Percentiles rank a stretch among this genome's conserved stretches.
These are phyloP conservation scores for Alternaria dauci DNA, from an alignment of 2,329 filamentous ascomycete genomes.

Conservation along the genomic window DNA sequence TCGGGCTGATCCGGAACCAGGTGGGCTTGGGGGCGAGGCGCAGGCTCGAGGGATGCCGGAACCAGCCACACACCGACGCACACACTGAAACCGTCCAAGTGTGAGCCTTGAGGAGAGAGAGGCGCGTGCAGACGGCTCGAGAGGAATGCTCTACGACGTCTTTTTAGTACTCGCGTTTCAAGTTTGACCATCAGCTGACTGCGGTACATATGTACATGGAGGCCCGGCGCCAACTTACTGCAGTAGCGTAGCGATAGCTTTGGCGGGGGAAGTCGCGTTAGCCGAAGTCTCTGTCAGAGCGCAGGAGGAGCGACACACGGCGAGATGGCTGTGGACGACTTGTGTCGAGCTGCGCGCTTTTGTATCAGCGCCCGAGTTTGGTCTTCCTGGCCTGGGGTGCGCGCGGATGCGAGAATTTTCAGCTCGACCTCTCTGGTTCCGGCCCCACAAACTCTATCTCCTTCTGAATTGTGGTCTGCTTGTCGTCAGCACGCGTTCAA, in stretches of 20 bases:
- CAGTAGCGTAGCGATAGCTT: conserved; percentile 4
- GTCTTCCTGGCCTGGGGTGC: conserved; percentile 1
- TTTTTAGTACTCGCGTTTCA: neutral
- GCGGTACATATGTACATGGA: conserved; percentile 2
- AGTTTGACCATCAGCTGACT: conserved; percentile 5
- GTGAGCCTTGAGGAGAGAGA: neutral
- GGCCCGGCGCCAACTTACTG: conserved; percentile 2
- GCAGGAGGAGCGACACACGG: neutral
- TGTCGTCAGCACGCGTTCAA: conserved; percentile 21
- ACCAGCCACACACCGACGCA: conserved; percentile 15
- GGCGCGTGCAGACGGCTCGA: conserved; percentile 6
- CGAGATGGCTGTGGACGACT: neutral
- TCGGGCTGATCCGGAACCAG: conserved; percentile 24
- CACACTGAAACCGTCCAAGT: conserved; percentile 12
- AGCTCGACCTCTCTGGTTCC: conserved; percentile 18
- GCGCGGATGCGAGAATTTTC: neutral
- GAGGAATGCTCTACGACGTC: neutral
- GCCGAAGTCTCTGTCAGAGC: conserved; percentile 6
- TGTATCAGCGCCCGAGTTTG: neutral
- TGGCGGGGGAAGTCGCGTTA: conserved; percentile 8
- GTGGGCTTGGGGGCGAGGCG: conserved; percentile 11
- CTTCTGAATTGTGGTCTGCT: conserved; percentile 18
- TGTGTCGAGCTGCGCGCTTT: conserved; percentile 1
- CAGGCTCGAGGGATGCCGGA: conserved; percentile 15
- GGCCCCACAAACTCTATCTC: conserved; percentile 9